Conservation (phyloP, 352 stramenopile species). For the Hyaloperonospora arabidopsidis region DNA sequence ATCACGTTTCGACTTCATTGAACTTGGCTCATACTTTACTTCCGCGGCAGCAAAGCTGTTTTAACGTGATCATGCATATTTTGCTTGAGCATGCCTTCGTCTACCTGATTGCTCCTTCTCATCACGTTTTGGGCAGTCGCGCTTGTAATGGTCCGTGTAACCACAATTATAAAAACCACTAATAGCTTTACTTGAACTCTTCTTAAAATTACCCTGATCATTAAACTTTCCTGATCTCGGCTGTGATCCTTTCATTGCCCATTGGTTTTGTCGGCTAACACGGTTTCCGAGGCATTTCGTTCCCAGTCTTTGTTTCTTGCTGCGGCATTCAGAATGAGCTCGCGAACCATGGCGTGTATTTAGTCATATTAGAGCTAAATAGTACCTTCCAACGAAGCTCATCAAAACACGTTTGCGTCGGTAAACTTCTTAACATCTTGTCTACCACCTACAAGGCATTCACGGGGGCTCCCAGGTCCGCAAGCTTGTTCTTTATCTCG, state of each 20-base stretch:
- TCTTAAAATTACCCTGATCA: neutral
- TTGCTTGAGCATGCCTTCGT: neutral
- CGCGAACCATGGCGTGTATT: constrained; percentile 6
- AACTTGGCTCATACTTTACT: neutral
- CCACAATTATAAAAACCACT: constrained; percentile 4
- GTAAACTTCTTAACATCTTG: constrained; percentile 1
- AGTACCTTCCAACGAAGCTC: constrained; percentile 9
- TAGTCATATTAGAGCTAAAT: constrained; percentile 7
- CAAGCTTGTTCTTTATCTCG: constrained; percentile 5
- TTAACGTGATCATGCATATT: neutral
- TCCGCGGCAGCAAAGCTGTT: neutral
- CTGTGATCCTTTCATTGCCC: neutral
- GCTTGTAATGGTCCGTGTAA: neutral
- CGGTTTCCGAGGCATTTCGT: constrained; percentile 2
- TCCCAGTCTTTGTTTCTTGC: no score
- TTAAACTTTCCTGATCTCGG: neutral
- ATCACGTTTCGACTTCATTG: neutral
- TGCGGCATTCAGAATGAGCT: no score
- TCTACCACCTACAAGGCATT: neutral
- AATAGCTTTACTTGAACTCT: neutral
- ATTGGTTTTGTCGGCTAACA: neutral
- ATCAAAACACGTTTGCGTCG: constrained; percentile 2
- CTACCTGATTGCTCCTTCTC: neutral
- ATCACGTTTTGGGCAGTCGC: constrained; percentile 1
- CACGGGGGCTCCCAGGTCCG: neutral